Evolutionary conservation across 2,329 filamentous ascomycete species (phyloP), one percentile per base, ranked within the genome.

Genomic region (Massarina eburnea): DNA sequence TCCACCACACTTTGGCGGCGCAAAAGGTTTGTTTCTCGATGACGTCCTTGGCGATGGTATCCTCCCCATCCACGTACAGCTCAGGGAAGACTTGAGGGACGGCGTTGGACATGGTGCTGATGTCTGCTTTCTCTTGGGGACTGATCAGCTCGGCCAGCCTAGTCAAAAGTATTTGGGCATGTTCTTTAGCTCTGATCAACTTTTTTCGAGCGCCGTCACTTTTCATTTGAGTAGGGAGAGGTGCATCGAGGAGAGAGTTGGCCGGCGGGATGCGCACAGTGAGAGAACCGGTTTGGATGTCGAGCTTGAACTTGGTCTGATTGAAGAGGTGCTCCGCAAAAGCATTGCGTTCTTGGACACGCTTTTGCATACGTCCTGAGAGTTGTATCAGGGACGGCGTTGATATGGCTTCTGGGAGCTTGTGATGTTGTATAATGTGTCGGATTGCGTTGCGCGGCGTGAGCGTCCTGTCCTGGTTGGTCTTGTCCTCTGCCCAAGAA

Each of bases 381-480:
- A 66, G 19, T 0, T 72, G 69, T 2, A 92, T 69, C 4, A 96
- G 76, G 10, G 60, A 60, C 12, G 47, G 33, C 43, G 84, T 83
- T 49, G 81, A 81, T 2, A 97, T 71, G 0, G 91, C 89, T 8
- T 66, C 67, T 0, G 94, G 92, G 3, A 97, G 72, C 2, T 67
- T 61, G 46, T 84, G 71, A 4, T 78, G 70, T 20, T 75, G 71
- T 17, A 81, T 76, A 34, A 95, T 67, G 64, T 86, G 74, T 24
- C 92, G 82, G 29, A 96, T 76, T 0, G 92, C 84, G 61, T 99
- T 99, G 29, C 94, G 82, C 35, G 79, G 71, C 0, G 94, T 96
- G 47, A 95, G 72, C 0, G 85, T 90, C 8, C 76, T 79, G 59
- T 96, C 87, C 14, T 76, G 69, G 62, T 99, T 99, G 1, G 91